Conservation (phyloP, 805 yeast species). For the Candida schatavii region DNA sequence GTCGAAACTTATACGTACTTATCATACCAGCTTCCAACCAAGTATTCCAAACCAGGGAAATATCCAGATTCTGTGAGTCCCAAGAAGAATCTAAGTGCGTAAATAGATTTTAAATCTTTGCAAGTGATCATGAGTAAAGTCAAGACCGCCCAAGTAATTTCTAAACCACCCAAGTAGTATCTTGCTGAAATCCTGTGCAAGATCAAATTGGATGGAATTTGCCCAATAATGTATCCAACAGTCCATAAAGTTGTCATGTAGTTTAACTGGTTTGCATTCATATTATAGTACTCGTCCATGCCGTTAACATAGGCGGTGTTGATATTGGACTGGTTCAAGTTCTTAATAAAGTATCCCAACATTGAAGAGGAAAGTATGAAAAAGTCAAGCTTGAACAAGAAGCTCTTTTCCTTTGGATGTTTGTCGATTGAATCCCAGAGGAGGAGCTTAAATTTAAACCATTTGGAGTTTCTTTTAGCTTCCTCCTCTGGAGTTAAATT, state of each 20-base stretch:
- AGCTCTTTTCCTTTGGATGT: constrained; percentile 34
- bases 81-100: constrained; percentile 32
- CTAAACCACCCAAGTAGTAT: constrained; percentile 34
- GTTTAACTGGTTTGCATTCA: constrained; percentile 44
- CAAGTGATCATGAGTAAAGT: constrained; percentile 26
- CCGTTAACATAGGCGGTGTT: constrained; percentile 48
- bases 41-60: constrained; percentile 59
- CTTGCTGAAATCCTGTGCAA: constrained; percentile 35
- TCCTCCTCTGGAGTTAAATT: constrained; percentile 20
- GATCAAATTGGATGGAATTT: constrained; percentile 44
- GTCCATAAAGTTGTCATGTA: constrained; percentile 44
- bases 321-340: constrained; percentile 40
- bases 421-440: constrained; percentile 39
- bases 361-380: constrained; percentile 55
- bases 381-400: constrained; percentile 36
- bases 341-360: constrained; percentile 49
- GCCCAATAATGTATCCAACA: constrained; percentile 51
- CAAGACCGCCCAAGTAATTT: constrained; percentile 29
- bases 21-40: constrained; percentile 24
- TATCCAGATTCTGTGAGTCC: constrained; percentile 49
- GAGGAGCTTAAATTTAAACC: constrained; percentile 23
- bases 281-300: constrained; percentile 40
- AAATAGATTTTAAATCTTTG: constrained; percentile 20
- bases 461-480: constrained; percentile 16
- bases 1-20: constrained; percentile 8